phyloP scores from a whole-genome alignment of 768 basidiomycete genomes.

The Mrakia blollopis region DNA sequence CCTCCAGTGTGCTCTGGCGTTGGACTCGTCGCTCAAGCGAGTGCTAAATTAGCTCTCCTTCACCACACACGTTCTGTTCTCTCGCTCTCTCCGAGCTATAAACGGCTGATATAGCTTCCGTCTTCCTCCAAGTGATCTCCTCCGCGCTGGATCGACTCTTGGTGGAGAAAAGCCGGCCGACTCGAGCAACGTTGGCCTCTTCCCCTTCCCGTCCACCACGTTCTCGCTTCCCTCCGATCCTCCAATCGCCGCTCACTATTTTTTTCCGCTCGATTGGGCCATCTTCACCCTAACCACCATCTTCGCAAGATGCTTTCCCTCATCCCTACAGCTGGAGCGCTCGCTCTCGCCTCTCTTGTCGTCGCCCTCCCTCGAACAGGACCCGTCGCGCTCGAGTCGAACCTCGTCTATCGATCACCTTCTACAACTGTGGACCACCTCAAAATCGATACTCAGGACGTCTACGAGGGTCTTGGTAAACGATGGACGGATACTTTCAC shows the following conservation, averaged over 20 bases:
- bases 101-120: neutral
- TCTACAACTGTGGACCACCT: conserved; percentile 31
- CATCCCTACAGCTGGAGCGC: neutral
- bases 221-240: neutral
- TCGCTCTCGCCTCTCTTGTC: neutral
- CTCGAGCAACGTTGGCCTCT: neutral
- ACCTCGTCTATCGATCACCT: conserved; percentile 34
- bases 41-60: too few species aligned
- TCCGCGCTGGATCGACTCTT: neutral
- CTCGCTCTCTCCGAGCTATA: neutral
- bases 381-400: conserved; percentile 5
- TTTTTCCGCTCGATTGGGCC: too few species aligned
- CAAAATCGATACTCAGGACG: conserved; percentile 6
- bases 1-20: too few species aligned
- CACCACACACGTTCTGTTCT: neutral
- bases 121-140: neutral
- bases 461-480: conserved; percentile 28
- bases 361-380: conserved; percentile 5
- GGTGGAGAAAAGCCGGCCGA: too few species aligned
- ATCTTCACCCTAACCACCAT: neutral
- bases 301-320: conserved; percentile 1
- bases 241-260: neutral
- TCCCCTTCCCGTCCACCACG: neutral
- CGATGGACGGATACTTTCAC: conserved; percentile 36
- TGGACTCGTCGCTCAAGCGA: too few species aligned